Evolutionary conservation across 805 yeast species (phyloP).

Genomic region (Kurtzmaniella cleridarum): DNA sequence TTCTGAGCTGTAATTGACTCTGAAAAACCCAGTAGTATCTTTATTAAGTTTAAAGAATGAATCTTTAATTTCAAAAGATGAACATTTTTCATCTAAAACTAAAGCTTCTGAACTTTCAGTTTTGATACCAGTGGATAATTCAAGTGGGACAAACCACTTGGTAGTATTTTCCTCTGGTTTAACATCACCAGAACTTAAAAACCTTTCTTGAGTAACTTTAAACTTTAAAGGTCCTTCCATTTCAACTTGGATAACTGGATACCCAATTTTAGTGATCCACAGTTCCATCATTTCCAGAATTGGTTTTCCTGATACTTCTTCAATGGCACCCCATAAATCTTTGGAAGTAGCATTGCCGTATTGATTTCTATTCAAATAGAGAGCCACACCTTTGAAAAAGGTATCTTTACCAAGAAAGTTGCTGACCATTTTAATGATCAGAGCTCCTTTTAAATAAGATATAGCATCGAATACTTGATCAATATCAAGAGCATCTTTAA

Average conservation of each 20-base stretch:
- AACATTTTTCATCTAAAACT: constrained; percentile 13
- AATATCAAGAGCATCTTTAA: constrained; percentile 71
- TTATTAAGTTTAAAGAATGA: constrained; percentile 43
- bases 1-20: constrained; percentile 46
- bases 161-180: constrained; percentile 51
- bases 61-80: constrained; percentile 15
- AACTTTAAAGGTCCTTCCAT: constrained; percentile 28
- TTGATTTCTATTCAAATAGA: constrained; percentile 57
- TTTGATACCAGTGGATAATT: constrained; percentile 18
- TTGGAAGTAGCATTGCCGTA: constrained; percentile 69
- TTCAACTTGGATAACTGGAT: constrained; percentile 56
- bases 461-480: constrained; percentile 80
- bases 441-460: constrained; percentile 77
- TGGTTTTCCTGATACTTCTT: constrained; percentile 58
- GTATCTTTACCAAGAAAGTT: constrained; percentile 61
- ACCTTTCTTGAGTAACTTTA: constrained; percentile 51
- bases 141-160: constrained; percentile 57
- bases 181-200: constrained; percentile 58
- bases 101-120: constrained; percentile 4
- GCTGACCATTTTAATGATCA: constrained; percentile 72
- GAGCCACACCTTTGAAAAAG: constrained; percentile 69
- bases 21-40: constrained; percentile 46
- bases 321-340: constrained; percentile 66
- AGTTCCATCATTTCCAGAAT: constrained; percentile 54
- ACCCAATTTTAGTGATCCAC: constrained; percentile 75